phyloP scores from a whole-genome alignment of 495 filamentous ascomycete genomes.

The Lentithecium fluviatile region DNA sequence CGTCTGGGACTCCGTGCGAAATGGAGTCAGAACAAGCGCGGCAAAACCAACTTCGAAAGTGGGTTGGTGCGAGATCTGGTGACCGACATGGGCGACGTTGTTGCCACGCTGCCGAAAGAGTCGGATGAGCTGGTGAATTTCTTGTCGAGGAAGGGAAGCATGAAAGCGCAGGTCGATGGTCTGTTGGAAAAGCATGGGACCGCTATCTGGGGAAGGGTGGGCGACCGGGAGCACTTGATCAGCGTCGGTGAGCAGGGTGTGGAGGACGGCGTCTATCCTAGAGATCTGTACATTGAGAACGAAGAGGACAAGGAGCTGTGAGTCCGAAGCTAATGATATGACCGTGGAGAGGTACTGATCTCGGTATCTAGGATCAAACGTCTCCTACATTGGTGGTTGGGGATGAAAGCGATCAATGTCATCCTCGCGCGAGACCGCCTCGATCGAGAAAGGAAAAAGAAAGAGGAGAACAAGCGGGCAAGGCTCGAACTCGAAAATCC shows the following conservation, averaged over 20 bases:
- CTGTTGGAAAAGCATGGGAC: slow-evolving; percentile 22
- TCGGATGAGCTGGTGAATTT: slow-evolving; percentile 6
- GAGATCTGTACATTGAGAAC: slow-evolving; percentile 23
- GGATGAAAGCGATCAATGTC: slow-evolving; percentile 24
- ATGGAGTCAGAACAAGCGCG: slow-evolving; percentile 24
- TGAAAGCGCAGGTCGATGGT: slow-evolving; percentile 12
- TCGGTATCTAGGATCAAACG: slow-evolving; percentile 6
- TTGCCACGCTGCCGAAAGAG: slow-evolving; percentile 16
- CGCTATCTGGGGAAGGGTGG: slow-evolving; percentile 19
- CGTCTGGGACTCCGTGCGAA: slow-evolving; percentile 22
- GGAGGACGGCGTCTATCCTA: slow-evolving; percentile 14
- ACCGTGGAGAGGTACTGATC: background rate
- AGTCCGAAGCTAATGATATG: background rate
- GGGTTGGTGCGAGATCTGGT: slow-evolving; percentile 16
- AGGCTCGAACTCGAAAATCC: background rate
- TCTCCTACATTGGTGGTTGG: slow-evolving; percentile 29
- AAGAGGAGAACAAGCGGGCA: slow-evolving; percentile 2
- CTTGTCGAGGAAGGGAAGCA: slow-evolving; percentile 8
- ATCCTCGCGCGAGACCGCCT: slow-evolving; percentile 24
- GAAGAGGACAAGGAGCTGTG: slow-evolving; percentile 23
- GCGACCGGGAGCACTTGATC: slow-evolving; percentile 13
- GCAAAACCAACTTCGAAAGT: slow-evolving; percentile 26
- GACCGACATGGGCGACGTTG: slow-evolving; percentile 11
- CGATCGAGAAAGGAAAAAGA: slow-evolving; percentile 19
- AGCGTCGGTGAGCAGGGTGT: slow-evolving; percentile 5